Conservation (phyloP, 331 rosid species). For the Quercus tomentella region DNA sequence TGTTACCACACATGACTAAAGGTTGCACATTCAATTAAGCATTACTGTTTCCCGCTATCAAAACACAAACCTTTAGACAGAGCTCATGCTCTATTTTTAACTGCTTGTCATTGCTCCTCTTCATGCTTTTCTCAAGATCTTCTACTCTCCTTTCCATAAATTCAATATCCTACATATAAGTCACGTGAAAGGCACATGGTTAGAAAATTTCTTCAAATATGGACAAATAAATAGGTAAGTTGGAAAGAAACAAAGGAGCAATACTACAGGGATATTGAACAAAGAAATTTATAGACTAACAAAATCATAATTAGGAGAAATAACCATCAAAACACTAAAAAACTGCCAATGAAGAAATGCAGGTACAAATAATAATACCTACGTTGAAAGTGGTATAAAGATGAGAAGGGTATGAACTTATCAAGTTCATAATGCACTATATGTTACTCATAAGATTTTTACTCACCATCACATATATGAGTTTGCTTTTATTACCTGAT, state of each 20-base stretch:
- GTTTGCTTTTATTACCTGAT: too few species aligned
- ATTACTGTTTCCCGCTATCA: neutral
- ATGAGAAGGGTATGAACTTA: neutral
- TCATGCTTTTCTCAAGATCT: constrained; percentile 97
- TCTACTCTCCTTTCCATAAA: constrained; percentile 77
- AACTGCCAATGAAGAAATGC: neutral
- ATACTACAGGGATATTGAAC: neutral
- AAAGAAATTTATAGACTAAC: neutral
- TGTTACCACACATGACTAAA: neutral
- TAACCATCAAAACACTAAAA: neutral
- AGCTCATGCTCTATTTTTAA: constrained; percentile 83
- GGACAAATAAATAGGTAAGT: neutral
- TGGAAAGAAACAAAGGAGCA: neutral
- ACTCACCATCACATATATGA: neutral
- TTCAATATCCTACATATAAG: constrained; percentile 67
- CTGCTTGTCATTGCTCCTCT: constrained; percentile 98
- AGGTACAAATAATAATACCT: neutral
- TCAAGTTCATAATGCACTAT: neutral
- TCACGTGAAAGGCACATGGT: constrained; percentile 11
- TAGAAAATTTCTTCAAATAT: neutral
- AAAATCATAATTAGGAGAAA: neutral
- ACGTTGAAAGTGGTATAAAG: neutral
- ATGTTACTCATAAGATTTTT: neutral
- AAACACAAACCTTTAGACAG: constrained; percentile 64
- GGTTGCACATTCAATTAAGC: neutral